A percentile compares a stretch with the other conserved stretches of the same genome.
These are phyloP conservation scores for Cryptococcus sp. DNA, from an alignment of 1,284 basidiomycete genomes.

Conservation along the genomic window DNA sequence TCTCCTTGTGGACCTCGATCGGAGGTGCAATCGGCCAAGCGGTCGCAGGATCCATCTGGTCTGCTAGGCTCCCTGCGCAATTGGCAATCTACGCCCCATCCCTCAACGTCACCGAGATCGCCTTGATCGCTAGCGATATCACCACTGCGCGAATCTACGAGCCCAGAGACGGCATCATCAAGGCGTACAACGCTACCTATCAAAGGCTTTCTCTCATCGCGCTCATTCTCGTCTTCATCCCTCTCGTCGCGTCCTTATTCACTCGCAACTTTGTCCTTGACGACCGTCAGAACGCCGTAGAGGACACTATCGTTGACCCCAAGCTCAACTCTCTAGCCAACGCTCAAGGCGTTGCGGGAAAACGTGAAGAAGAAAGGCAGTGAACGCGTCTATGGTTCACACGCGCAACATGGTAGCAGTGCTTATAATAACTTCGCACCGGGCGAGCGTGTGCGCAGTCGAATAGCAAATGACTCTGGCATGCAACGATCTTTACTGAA, in stretches of 20 bases:
- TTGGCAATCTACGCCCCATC: constrained; percentile 18
- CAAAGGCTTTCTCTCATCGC: constrained; percentile 5
- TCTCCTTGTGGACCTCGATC: constrained; percentile 46
- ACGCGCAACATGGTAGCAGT: too few species aligned
- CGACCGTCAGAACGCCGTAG: constrained; percentile 41
- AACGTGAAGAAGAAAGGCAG: too few species aligned
- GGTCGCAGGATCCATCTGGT: constrained; percentile 44
- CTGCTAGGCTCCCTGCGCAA: constrained; percentile 28
- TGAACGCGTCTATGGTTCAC: too few species aligned
- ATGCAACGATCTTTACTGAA: too few species aligned
- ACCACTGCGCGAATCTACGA: too few species aligned
- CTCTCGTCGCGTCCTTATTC: constrained; percentile 36
- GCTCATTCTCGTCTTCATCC: constrained; percentile 27
- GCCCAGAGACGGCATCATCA: too few species aligned
- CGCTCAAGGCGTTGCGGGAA: too few species aligned
- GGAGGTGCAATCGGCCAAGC: constrained; percentile 46
- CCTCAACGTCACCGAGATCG: constrained; percentile 24
- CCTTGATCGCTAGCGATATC: constrained; percentile 9
- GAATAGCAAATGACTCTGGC: too few species aligned
- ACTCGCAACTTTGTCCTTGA: constrained; percentile 39
- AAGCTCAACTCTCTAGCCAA: too few species aligned
- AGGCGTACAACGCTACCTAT: too few species aligned
- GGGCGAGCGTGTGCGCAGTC: too few species aligned
- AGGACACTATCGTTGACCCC: constrained; percentile 4
- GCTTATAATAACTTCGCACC: too few species aligned